Base-by-base conservation (phyloP, 2,329 filamentous ascomycete species). In the Penicillium sp. region DNA sequence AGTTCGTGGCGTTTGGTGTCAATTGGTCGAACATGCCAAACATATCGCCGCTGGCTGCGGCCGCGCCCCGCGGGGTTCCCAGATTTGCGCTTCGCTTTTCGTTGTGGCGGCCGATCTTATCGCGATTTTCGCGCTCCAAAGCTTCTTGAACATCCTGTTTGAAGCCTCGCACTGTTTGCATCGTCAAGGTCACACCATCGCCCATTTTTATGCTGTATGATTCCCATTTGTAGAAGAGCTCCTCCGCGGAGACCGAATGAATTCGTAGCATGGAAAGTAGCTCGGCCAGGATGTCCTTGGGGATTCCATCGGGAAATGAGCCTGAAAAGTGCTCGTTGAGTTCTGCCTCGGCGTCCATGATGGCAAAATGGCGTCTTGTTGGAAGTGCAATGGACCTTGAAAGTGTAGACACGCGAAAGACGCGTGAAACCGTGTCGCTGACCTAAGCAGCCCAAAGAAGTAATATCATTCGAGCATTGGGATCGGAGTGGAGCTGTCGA, bases 171-270 rank as follows among this genome's bases (percentile, higher is more conserved):
- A 88, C 81, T 0, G 81, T 86, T 31, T 86, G 81, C 35, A 95
- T 77, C 40, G 86, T 82, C 53, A 88, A 73, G 52, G 79, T 84
- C 54, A 84, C 84, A 49, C 89, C 87, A 49, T 95, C 89, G 19
- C 91, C 89, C 84, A 97, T 90, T 72, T 92, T 95, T 67, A 99
- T 86, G 70, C 88, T 91, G 77, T 96, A 97, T 0, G 90, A 92
- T 71, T 99, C 93, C 93, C 93, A 99, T 78, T 97, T 97, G 82
- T 89, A 96, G 72, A 89, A 96, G 22, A 97, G 78, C 67, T 97
- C 93, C 68, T 97, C 85, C 29, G 84, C 79, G 13, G 84, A 82
- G 53, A 97, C 80, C 40, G 83, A 83, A 72, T 96, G 89, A 52
- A 97, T 78, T 46, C 86, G 84, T 74, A 93, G 80, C 67, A 95